Evolutionary conservation across 257 asterid genomes (phyloP).

Genomic region (Linaria vulgaris): DNA sequence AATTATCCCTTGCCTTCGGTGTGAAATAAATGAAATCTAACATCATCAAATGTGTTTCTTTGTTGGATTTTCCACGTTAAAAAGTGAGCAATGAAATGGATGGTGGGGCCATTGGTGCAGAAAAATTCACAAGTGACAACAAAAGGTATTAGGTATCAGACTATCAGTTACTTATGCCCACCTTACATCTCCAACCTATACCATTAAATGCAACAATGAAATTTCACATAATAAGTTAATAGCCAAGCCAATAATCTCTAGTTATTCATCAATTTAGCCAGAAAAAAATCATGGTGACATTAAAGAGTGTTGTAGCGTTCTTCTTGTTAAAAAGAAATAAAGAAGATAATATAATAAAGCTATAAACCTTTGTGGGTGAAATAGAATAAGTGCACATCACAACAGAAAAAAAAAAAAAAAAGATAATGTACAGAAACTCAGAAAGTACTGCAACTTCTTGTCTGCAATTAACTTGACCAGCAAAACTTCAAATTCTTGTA

Average conservation of each 20-base stretch:
- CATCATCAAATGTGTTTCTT: constrained; percentile 19
- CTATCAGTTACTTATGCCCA: constrained; percentile 20
- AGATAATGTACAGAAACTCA: too few relatives aligned
- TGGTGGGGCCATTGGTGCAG: constrained; percentile 6
- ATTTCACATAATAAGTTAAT: not conserved
- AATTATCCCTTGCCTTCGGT: not conserved
- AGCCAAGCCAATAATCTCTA: too few relatives aligned
- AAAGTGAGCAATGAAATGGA: constrained; percentile 9
- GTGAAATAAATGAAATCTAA: constrained; percentile 22
- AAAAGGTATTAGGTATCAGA: constrained; percentile 2
- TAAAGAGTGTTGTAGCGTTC: too few relatives aligned
- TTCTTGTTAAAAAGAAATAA: too few relatives aligned
- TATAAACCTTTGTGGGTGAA: too few relatives aligned
- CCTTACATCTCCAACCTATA: constrained; percentile 13
- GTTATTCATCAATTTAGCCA: too few relatives aligned
- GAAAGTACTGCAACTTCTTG: not conserved
- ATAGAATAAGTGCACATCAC: too few relatives aligned
- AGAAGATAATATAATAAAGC: too few relatives aligned
- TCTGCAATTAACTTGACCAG: not conserved
- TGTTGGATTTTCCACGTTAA: constrained; percentile 14
- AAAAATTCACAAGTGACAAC: not conserved
- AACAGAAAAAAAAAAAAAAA: too few relatives aligned
- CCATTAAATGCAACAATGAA: not conserved
- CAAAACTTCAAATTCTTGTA: constrained; percentile 4
- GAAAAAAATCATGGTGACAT: too few relatives aligned